phyloP scores from a whole-genome alignment of 2,329 filamentous ascomycete genomes.

The Clonostachys rosea region DNA sequence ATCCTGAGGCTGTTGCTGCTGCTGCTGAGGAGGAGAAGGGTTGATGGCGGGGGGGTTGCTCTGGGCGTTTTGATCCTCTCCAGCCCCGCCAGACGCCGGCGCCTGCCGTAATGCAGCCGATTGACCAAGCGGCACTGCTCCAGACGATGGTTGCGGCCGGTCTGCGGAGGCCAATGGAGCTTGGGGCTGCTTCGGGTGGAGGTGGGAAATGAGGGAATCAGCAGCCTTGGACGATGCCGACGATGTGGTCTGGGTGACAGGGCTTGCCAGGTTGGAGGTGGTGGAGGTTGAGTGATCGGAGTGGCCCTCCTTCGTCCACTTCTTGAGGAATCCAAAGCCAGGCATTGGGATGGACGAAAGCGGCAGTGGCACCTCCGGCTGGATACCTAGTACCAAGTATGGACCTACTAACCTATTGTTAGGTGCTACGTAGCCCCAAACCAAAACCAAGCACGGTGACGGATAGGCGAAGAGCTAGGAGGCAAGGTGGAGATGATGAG shows the following conservation, averaged over 20 bases:
- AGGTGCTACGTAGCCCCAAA: no score
- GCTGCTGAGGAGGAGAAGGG: constrained; percentile 26
- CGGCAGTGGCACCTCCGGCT: no score
- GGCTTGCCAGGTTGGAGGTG: constrained; percentile 60
- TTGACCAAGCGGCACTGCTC: no score
- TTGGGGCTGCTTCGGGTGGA: background rate
- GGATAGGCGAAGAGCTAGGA: no score
- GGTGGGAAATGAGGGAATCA: background rate
- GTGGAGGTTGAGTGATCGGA: constrained; percentile 47
- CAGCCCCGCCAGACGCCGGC: background rate
- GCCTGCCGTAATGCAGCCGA: background rate
- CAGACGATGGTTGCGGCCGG: no score
- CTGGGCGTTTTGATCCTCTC: constrained; percentile 1
- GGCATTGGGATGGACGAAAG: constrained; percentile 59
- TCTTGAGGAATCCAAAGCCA: constrained; percentile 90
- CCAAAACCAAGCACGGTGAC: no score
- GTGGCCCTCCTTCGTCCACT: constrained; percentile 90
- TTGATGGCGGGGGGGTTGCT: constrained; percentile 54
- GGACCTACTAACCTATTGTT: no score
- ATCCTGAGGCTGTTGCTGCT: background rate
- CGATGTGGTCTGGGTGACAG: constrained; percentile 53
- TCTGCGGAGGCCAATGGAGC: no score
- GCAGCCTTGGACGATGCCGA: constrained; percentile 32
- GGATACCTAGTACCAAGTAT: no score
- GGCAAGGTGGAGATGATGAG: no score